phyloP scores from a whole-genome alignment of 768 basidiomycete species.

The Neoboletus brunneissimus region DNA sequence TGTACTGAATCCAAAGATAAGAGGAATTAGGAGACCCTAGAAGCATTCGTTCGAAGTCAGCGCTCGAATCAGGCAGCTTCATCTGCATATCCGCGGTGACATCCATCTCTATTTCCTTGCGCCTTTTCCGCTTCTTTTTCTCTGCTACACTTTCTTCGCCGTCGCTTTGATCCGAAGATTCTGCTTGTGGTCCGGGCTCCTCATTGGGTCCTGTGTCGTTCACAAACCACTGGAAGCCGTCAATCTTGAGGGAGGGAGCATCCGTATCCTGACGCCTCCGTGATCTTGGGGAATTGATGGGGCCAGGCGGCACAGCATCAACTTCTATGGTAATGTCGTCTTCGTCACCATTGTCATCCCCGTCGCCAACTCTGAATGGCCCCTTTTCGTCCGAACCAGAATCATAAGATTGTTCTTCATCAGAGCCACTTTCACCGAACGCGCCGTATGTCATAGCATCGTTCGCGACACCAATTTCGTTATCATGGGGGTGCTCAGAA shows the following conservation, averaged over 20 bases:
- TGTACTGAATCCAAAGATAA: constrained; percentile 98
- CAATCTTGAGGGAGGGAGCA: constrained; percentile 46
- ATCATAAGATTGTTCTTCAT: constrained; percentile 4
- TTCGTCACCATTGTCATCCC: constrained; percentile 16
- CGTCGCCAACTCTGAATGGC: constrained; percentile 11
- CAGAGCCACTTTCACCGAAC: constrained; percentile 21
- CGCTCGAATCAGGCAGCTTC: constrained; percentile 82
- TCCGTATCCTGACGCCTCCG: neutral
- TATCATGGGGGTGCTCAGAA: constrained; percentile 25
- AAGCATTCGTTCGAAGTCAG: constrained; percentile 91
- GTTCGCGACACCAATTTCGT: constrained; percentile 32
- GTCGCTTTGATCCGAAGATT: constrained; percentile 44
- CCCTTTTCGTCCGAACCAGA: constrained; percentile 23
- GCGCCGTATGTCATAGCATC: constrained; percentile 22
- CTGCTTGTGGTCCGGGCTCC: constrained; percentile 35
- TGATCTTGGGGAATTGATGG: neutral
- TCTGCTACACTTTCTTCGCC: constrained; percentile 18
- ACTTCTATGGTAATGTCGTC: constrained; percentile 22
- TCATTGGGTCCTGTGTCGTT: constrained; percentile 36
- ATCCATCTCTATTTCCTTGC: constrained; percentile 73
- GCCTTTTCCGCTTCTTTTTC: constrained; percentile 66
- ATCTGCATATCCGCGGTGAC: constrained; percentile 86
- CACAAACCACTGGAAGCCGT: constrained; percentile 73
- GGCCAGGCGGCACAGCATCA: neutral
- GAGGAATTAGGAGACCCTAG: constrained; percentile 96